Evolutionary conservation across 164 flowering plant genomes (phyloP).

Genomic region (Piper betle): DNA sequence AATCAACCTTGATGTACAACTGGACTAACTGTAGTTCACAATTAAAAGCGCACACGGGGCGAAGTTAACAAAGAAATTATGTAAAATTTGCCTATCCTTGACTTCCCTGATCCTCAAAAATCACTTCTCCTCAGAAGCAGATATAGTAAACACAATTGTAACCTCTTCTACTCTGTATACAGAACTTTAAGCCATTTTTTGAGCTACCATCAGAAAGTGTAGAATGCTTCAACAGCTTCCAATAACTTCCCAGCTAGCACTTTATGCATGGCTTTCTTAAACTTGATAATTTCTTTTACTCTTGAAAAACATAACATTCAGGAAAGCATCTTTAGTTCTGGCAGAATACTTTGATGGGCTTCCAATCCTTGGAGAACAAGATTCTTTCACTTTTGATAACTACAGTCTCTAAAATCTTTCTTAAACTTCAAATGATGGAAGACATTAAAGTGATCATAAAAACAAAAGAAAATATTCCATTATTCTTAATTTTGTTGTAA

Average conservation of each 20-base stretch:
- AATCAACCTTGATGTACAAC: not conserved
- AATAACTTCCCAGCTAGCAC: conserved; percentile 40
- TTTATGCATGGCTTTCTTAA: conserved; percentile 52
- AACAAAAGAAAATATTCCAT: conserved; percentile 9
- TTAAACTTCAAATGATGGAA: conserved; percentile 11
- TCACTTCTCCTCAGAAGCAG: conserved; percentile 14
- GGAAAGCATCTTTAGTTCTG: conserved; percentile 36
- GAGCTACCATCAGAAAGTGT: conserved; percentile 29
- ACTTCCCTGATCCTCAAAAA: conserved; percentile 8
- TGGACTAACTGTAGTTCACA: not conserved
- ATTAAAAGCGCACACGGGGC: not conserved
- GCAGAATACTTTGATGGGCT: conserved; percentile 45
- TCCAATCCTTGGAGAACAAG: conserved; percentile 34
- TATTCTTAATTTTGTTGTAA: conserved; percentile 22
- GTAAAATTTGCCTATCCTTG: conserved; percentile 1
- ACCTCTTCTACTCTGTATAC: conserved; percentile 57
- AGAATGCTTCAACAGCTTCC: conserved; percentile 54
- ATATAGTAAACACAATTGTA: conserved; percentile 27
- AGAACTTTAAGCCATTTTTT: conserved; percentile 35
- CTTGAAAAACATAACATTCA: conserved; percentile 10
- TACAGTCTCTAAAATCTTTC: conserved; percentile 35
- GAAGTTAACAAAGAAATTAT: not conserved
- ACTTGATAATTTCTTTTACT: conserved; percentile 31
- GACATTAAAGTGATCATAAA: conserved; percentile 13
- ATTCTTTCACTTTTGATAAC: conserved; percentile 63